Evolutionary conservation across 495 filamentous ascomycete species (phyloP), one percentile per base, ranked within the genome.

Genomic region (Astrocystis sublimbata): DNA sequence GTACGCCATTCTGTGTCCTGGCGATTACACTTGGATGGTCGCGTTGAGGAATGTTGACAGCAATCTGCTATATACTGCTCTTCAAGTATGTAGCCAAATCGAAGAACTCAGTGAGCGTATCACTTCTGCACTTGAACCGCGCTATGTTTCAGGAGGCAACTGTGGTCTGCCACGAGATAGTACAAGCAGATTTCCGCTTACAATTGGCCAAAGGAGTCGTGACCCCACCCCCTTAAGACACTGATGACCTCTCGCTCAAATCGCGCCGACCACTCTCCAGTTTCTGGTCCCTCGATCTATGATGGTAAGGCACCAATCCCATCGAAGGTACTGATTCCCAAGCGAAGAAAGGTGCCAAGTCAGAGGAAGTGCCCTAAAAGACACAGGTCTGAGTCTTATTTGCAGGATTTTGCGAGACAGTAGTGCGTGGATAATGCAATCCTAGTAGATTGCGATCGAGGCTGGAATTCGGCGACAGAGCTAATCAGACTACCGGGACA

Each of bases 1-100:
- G 35, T 68, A 72, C 26, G 70, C 70, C 70, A 72, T 72, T 40
- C 9, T 56, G 60, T 30, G 70, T 72, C 31, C 9, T 56, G 60
- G 21, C 36, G 40, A 49, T 21, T 24, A 9, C 13, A 30, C 50
- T 19, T 10, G 33, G 23, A 30, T 62, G 63, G 61, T 46, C 24
- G 33, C n/a, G 23, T 10, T 19, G 33, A 15, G 13, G 31, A 12
- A 7, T 6, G 21, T 23, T 38, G 19, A 30, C 15, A 43, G 21
- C 43, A 58, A 40, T 21, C 5, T 46, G 24, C 3, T 1, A 24
- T 38, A 33, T 6, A 17, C 19, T 23, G 31, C 2, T 17, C 30
- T 43, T 30, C 19, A 6, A 7, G 12, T 28, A 58, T n/a, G 4
- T 8, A 36, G 33, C 17, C 4, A 15, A 15, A 5, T 8, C 26